phyloP scores from a whole-genome alignment of 1,284 basidiomycete genomes.

The Naganishia liquefaciens region DNA sequence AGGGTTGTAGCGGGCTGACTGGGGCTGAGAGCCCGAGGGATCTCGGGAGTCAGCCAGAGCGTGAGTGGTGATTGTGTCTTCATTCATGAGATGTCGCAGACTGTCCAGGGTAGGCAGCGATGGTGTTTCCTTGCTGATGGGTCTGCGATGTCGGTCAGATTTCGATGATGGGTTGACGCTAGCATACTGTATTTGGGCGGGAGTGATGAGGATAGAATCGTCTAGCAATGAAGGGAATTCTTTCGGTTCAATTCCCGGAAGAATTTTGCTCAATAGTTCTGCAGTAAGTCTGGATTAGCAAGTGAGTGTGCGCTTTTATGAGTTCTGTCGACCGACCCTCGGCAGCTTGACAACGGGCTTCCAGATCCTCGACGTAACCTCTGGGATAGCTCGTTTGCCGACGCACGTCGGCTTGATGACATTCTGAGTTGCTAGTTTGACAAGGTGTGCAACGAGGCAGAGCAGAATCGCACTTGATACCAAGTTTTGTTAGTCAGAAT shows the following conservation, averaged over 20 bases:
- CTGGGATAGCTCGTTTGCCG: slow-evolving; percentile 30
- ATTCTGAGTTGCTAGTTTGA: slow-evolving; percentile 24
- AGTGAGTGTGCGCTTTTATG: not conserved
- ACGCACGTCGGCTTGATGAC: slow-evolving; percentile 28
- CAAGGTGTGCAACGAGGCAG: slow-evolving; percentile 31
- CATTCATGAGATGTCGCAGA: slow-evolving; percentile 4
- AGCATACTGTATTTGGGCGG: not conserved
- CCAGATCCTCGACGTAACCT: slow-evolving; percentile 30
- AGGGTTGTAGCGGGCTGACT: too few species aligned
- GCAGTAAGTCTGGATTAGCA: not conserved
- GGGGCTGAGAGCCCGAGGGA: too few species aligned
- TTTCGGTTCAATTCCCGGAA: slow-evolving; percentile 9
- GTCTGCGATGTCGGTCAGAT: too few species aligned
- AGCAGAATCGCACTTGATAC: slow-evolving; percentile 29
- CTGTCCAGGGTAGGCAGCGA: not conserved
- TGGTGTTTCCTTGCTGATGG: not conserved
- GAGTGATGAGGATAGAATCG: not conserved
- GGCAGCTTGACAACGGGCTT: slow-evolving; percentile 6
- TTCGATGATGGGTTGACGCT: too few species aligned
- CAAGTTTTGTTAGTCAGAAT: not conserved
- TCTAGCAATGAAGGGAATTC: slow-evolving; percentile 13
- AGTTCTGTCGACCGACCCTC: slow-evolving; percentile 12
- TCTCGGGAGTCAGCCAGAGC: too few species aligned
- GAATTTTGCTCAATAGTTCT: slow-evolving; percentile 18
- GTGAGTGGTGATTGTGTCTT: not conserved